Percentiles rank a stretch among this genome's conserved stretches.
Evolutionary conservation across 345 rosid species (phyloP).

Genomic region (Dipteronia sinensis): DNA sequence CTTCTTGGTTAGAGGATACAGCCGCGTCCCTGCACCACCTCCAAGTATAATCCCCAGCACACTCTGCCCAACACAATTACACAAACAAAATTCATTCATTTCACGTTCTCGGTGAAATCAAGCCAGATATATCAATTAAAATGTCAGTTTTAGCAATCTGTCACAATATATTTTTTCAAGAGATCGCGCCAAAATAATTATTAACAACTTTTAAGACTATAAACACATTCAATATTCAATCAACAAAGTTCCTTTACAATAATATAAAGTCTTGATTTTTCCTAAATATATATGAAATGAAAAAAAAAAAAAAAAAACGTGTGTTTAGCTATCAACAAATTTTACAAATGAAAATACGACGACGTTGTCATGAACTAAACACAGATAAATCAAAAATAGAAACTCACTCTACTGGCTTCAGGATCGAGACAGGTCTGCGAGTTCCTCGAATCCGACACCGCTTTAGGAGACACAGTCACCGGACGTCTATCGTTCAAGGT

Average conservation of each 20-base stretch:
- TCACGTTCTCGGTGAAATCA: background rate
- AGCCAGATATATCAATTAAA: background rate
- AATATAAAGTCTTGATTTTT: too few relatives aligned
- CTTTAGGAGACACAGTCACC: constrained; percentile 66
- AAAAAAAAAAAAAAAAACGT: too few relatives aligned
- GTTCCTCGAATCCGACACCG: constrained; percentile 85
- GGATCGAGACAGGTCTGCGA: constrained; percentile 98
- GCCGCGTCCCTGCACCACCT: constrained; percentile 95
- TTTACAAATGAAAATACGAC: too few relatives aligned
- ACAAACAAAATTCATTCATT: constrained; percentile 4
- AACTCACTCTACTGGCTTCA: constrained; percentile 88
- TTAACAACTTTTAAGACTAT: background rate
- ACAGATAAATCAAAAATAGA: background rate
- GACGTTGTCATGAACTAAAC: too few relatives aligned
- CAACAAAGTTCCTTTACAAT: too few relatives aligned
- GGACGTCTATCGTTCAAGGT: constrained; percentile 33
- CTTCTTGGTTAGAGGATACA: constrained; percentile 93
- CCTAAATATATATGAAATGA: too few relatives aligned
- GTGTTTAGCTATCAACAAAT: too few relatives aligned
- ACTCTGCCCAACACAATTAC: constrained; percentile 53
- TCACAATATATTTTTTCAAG: too few relatives aligned
- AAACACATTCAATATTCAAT: too few relatives aligned
- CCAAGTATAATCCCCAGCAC: constrained; percentile 93
- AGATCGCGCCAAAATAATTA: too few relatives aligned
- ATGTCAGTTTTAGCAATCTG: background rate